These are phyloP conservation scores for Calocybe indica DNA, from an alignment of 768 basidiomycete genomes.

Conservation along the genomic window DNA sequence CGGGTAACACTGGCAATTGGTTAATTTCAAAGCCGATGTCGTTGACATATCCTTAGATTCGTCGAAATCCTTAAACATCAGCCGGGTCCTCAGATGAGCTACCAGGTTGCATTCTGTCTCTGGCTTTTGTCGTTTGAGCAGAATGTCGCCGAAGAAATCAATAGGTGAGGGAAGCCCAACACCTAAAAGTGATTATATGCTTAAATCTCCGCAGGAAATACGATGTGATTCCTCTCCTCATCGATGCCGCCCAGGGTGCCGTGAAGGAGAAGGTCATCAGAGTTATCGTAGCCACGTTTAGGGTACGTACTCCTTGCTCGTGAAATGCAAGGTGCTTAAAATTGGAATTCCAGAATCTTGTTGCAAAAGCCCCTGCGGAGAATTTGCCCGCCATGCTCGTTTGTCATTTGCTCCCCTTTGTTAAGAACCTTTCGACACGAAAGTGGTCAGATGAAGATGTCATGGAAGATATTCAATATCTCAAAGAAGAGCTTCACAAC, in stretches of 20 bases:
- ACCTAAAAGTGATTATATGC: background rate
- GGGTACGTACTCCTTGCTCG: slow-evolving; percentile 20
- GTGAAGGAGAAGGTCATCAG: slow-evolving; percentile 97
- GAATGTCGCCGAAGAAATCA: slow-evolving; percentile 77
- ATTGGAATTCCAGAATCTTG: slow-evolving; percentile 61
- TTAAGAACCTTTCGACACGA: slow-evolving; percentile 72
- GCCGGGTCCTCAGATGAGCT: slow-evolving; percentile 89
- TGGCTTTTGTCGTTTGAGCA: slow-evolving; percentile 94
- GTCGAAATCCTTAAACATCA: slow-evolving; percentile 78
- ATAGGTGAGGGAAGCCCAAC: slow-evolving; percentile 55
- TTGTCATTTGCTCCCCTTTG: slow-evolving; percentile 78
- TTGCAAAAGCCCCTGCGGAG: slow-evolving; percentile 79
- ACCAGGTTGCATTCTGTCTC: slow-evolving; percentile 88
- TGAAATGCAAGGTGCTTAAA: background rate
- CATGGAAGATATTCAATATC: slow-evolving; percentile 83
- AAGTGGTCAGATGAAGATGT: slow-evolving; percentile 98
- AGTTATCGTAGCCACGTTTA: slow-evolving; percentile 87
- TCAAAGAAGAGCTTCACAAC: slow-evolving; percentile 78
- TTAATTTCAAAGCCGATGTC: background rate
- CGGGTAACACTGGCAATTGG: slow-evolving; percentile 40
- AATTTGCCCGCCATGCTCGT: slow-evolving; percentile 94
- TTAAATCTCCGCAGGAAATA: slow-evolving; percentile 54
- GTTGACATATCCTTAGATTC: slow-evolving; percentile 39
- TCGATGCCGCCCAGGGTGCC: slow-evolving; percentile 79
- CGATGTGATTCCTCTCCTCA: slow-evolving; percentile 82